Percentiles rank a stretch among this genome's conserved stretches.
These are phyloP conservation scores for Gossypium lobatum DNA, from an alignment of 441 rosid genomes.

Conservation along the genomic window DNA sequence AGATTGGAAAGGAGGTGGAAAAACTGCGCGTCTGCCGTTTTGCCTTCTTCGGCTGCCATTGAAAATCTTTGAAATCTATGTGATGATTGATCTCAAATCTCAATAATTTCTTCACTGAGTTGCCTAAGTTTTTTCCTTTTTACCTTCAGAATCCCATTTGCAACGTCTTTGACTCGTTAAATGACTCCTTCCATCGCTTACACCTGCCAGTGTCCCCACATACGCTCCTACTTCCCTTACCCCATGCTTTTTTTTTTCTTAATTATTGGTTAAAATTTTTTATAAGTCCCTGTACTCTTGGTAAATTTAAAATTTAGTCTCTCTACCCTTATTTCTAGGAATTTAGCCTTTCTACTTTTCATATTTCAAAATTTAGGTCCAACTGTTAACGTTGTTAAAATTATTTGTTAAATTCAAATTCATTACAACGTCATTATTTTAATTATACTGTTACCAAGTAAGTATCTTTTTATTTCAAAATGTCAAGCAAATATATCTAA, in stretches of 20 bases:
- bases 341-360: too few relatives aligned
- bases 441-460: too few relatives aligned
- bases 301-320: too few relatives aligned
- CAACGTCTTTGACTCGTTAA: not conserved
- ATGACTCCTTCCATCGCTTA: not conserved
- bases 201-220: not conserved
- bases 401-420: too few relatives aligned
- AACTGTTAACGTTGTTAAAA: too few relatives aligned
- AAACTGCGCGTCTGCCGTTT: conserved; percentile 51
- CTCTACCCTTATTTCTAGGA: too few relatives aligned
- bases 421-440: too few relatives aligned
- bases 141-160: not conserved
- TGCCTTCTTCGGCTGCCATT: conserved; percentile 26
- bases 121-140: not conserved
- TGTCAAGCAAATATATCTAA: too few relatives aligned
- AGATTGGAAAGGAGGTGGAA: conserved; percentile 65
- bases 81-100: not conserved
- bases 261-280: too few relatives aligned
- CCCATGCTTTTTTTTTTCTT: not conserved
- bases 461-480: too few relatives aligned
- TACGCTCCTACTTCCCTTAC: not conserved
- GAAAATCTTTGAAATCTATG: not conserved
- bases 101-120: not conserved
- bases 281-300: too few relatives aligned
- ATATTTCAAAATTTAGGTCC: too few relatives aligned